Percentiles rank a stretch among this genome's conserved stretches.
These are phyloP conservation scores for Neurospora sp. DNA, from an alignment of 495 filamentous ascomycete genomes.

Conservation along the genomic window DNA sequence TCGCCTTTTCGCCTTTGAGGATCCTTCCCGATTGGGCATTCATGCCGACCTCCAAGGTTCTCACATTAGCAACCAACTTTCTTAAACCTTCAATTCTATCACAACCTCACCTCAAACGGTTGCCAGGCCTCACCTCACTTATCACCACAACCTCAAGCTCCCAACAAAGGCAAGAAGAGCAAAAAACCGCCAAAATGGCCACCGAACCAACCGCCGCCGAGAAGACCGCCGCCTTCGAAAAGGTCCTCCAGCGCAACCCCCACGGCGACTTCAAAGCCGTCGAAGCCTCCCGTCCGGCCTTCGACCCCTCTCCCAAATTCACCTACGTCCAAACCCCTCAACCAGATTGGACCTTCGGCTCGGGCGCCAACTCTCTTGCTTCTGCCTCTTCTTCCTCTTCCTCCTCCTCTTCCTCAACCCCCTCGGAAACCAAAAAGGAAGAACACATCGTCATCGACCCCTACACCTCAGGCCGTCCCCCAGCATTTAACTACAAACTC, in stretches of 20 bases:
- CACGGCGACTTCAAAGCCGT: slow-evolving; percentile 70
- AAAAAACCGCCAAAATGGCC: slow-evolving; percentile 22
- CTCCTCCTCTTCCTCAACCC: not conserved
- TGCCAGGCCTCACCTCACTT: not conserved
- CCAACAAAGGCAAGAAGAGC: not conserved
- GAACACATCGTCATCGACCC: slow-evolving; percentile 78
- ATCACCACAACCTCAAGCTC: not conserved
- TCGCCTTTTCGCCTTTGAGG: not conserved
- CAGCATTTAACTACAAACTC: slow-evolving; percentile 79
- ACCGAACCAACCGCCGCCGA: slow-evolving; percentile 7
- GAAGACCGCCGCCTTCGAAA: slow-evolving; percentile 27
- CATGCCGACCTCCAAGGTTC: not conserved
- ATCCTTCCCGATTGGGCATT: not conserved
- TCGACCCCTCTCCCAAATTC: slow-evolving; percentile 42
- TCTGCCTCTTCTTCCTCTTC: not conserved
- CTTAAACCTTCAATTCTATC: not conserved
- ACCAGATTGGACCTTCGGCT: slow-evolving; percentile 69
- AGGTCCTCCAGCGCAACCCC: slow-evolving; percentile 48
- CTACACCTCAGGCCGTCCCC: slow-evolving; percentile 56
- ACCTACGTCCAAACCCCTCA: slow-evolving; percentile 59
- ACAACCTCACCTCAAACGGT: not conserved
- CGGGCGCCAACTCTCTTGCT: slow-evolving; percentile 44
- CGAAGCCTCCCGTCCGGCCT: slow-evolving; percentile 65
- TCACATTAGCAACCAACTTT: not conserved
- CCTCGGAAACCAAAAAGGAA: not conserved